These are phyloP conservation scores for Aulographum hederae DNA, from an alignment of 2,329 filamentous ascomycete genomes.

Conservation along the genomic window DNA sequence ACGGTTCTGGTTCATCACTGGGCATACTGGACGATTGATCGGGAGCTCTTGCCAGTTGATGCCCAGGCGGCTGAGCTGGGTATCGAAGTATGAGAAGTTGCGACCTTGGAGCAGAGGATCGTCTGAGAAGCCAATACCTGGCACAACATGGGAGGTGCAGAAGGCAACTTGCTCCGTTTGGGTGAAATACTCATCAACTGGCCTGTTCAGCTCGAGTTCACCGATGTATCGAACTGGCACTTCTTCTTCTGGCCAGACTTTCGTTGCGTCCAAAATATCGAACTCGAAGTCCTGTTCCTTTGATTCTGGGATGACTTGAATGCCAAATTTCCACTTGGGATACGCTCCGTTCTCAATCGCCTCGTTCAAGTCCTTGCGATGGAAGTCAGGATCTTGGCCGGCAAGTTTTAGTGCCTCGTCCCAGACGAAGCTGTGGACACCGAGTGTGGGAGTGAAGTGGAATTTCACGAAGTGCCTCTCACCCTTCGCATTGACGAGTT, in stretches of 20 bases:
- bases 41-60: constrained; percentile 62
- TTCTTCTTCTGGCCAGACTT: constrained; percentile 67
- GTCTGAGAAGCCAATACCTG: constrained; percentile 59
- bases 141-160: constrained; percentile 62
- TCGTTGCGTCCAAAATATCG: constrained; percentile 70
- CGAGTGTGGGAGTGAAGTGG: constrained; percentile 54
- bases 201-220: constrained; percentile 61
- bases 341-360: constrained; percentile 55
- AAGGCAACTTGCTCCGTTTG: constrained; percentile 74
- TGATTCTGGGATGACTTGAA: constrained; percentile 58
- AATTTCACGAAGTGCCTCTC: constrained; percentile 63
- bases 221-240: constrained; percentile 63
- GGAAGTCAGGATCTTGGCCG: constrained; percentile 58
- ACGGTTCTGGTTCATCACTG: constrained; percentile 58
- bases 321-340: constrained; percentile 65
- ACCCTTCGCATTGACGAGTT: constrained; percentile 47
- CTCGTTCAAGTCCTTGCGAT: constrained; percentile 57
- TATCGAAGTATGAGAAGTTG: constrained; percentile 50
- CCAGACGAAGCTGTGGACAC: constrained; percentile 61
- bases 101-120: constrained; percentile 59
- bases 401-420: constrained; percentile 52
- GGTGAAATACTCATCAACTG: constrained; percentile 65
- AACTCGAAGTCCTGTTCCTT: constrained; percentile 66
- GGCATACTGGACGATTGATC: constrained; percentile 58
- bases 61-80: constrained; percentile 51